phyloP scores from a whole-genome alignment of 192 early-diverging fungal genomes.

The Linnemannia hyalina region DNA sequence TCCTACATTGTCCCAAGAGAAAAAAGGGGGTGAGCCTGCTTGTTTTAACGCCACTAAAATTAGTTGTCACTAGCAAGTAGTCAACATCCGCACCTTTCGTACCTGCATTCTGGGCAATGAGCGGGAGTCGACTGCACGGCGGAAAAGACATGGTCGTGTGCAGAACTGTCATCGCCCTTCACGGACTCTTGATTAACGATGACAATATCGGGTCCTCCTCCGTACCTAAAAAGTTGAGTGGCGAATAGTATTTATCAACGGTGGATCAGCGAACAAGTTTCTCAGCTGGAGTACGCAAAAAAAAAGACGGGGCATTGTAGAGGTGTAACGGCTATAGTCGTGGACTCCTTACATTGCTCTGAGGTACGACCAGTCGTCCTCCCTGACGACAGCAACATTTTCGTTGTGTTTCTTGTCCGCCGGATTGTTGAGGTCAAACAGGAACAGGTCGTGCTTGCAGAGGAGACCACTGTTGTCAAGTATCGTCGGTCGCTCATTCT shows the following conservation, averaged over 20 bases:
- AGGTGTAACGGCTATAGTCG: background rate
- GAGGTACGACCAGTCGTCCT: conserved; percentile 28
- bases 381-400: conserved; percentile 14
- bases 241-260: background rate
- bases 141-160: background rate
- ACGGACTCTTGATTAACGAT: background rate
- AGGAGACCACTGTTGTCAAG: conserved; percentile 25
- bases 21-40: background rate
- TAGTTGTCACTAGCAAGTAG: background rate
- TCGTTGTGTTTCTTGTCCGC: conserved; percentile 13
- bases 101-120: conserved; percentile 18
- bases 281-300: background rate
- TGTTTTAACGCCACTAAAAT: background rate
- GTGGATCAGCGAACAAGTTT: background rate
- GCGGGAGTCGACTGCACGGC: background rate
- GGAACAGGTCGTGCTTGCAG: conserved; percentile 26
- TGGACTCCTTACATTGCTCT: conserved; percentile 16
- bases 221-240: conserved; percentile 25
- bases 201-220: conserved; percentile 16
- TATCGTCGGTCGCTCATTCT: conserved; percentile 7
- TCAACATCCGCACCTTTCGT: conserved; percentile 15
- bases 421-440: conserved; percentile 22
- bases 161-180: background rate
- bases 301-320: too few species aligned
- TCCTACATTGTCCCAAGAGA: background rate